Percentiles rank a stretch among this genome's conserved stretches.
Evolutionary conservation across 306 rosid genomes (phyloP).

Genomic region (Acmispon strigosus): DNA sequence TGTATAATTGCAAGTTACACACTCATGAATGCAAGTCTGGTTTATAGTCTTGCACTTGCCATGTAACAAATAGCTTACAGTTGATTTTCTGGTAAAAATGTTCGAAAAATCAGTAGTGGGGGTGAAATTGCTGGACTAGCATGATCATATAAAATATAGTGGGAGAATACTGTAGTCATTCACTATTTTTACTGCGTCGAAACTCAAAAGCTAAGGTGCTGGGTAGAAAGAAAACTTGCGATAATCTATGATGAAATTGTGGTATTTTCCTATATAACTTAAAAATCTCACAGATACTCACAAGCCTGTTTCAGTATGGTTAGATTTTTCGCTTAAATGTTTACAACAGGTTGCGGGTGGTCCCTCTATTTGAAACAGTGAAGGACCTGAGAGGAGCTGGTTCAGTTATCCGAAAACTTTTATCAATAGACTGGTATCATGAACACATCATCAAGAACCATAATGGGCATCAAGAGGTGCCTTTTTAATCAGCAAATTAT

Average conservation of each 20-base stretch:
- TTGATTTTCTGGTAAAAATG: no score
- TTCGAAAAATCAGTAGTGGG: no score
- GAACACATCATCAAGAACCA: conserved; percentile 76
- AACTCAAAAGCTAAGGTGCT: not conserved
- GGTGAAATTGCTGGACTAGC: not conserved
- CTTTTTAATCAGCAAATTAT: not conserved
- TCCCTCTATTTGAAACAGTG: conserved; percentile 93
- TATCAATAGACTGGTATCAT: conserved; percentile 84
- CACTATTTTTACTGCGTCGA: not conserved
- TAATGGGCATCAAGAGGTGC: conserved; percentile 87
- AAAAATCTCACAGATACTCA: not conserved
- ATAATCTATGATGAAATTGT: not conserved
- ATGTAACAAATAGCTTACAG: no score
- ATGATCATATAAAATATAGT: not conserved
- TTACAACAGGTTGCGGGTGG: conserved; percentile 75
- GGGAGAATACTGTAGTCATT: not conserved
- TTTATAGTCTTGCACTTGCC: not conserved
- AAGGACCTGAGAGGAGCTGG: conserved; percentile 93
- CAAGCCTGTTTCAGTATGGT: not conserved
- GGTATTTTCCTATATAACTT: not conserved
- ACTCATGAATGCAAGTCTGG: not conserved
- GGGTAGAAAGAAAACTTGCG: not conserved
- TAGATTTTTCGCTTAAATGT: conserved; percentile 5
- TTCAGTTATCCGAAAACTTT: conserved; percentile 63
- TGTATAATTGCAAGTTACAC: not conserved